These are phyloP conservation scores for Colletotrichum sidae DNA, from an alignment of 2,329 filamentous ascomycete species.

Conservation along the genomic window DNA sequence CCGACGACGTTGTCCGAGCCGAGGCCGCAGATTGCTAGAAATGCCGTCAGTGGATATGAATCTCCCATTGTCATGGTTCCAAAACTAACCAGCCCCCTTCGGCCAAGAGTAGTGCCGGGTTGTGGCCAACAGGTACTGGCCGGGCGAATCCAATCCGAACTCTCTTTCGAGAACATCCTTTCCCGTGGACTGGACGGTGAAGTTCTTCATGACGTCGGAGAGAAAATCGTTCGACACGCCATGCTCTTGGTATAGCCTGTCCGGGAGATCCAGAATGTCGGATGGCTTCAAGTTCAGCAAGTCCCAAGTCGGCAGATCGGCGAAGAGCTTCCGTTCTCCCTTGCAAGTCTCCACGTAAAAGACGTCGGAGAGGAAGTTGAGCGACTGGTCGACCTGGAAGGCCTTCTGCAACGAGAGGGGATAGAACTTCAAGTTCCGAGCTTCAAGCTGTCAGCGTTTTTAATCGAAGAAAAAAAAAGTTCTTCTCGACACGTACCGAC, in stretches of 20 bases:
- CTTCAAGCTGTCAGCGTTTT: conserved; percentile 39
- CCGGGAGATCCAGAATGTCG: conserved; percentile 53
- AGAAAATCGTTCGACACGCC: conserved; percentile 53
- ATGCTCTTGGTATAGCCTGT: conserved; percentile 50
- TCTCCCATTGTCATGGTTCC: neutral
- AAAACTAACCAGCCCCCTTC: conserved; percentile 55
- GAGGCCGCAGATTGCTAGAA: conserved; percentile 56
- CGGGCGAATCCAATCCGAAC: conserved; percentile 46
- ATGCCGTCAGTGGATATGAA: neutral
- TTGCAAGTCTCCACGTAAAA: conserved; percentile 40
- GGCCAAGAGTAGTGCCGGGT: conserved; percentile 63
- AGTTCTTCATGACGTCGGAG: conserved; percentile 39
- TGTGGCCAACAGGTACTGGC: conserved; percentile 51
- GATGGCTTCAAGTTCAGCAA: conserved; percentile 56
- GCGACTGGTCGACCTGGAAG: neutral
- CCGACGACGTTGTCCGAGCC: conserved; percentile 55
- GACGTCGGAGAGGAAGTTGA: neutral
- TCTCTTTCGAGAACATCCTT: conserved; percentile 51
- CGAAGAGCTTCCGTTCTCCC: conserved; percentile 49
- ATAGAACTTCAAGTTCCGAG: conserved; percentile 61
- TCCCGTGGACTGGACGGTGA: conserved; percentile 56
- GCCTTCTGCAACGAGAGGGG: conserved; percentile 49
- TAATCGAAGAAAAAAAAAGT: rapidly evolving
- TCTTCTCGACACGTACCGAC: conserved; percentile 1
- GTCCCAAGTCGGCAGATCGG: conserved; percentile 53